Conservation (phyloP, 768 basidiomycete species). For the Leccinum broughii region DNA sequence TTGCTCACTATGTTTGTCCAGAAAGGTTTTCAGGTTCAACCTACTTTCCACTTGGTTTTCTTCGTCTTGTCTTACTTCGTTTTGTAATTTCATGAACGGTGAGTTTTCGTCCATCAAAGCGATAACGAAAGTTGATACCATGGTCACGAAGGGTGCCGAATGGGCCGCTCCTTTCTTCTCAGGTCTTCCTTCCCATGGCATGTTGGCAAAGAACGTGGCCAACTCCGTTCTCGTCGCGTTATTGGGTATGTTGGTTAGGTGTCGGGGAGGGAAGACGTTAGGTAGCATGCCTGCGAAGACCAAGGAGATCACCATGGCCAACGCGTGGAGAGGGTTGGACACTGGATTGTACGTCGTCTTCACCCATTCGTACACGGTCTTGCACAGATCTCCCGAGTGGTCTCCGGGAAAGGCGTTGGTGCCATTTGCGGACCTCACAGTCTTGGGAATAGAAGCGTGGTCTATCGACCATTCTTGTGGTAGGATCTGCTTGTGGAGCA, state of each 20-base stretch:
- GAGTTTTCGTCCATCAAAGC: background rate
- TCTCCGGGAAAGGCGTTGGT: no score
- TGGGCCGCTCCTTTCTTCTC: background rate
- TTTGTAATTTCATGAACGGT: background rate
- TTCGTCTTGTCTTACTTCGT: background rate
- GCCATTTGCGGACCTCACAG: background rate
- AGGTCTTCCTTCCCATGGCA: background rate
- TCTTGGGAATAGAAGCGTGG: background rate
- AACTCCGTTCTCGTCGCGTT: background rate
- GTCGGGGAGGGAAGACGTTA: background rate
- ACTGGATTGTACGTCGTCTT: background rate
- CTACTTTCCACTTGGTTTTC: background rate
- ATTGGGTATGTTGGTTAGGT: background rate
- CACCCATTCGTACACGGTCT: background rate
- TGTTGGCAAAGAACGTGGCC: background rate
- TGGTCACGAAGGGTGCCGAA: background rate
- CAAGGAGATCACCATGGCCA: background rate
- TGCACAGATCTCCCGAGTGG: background rate
- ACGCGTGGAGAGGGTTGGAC: background rate
- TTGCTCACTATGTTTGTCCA: background rate
- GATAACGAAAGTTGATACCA: background rate
- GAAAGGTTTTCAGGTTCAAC: background rate
- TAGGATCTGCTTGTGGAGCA: background rate
- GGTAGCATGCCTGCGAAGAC: background rate
- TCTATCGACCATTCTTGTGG: background rate